Evolutionary conservation across 805 yeast species (phyloP), one percentile per base, ranked within the genome.

Genomic region (Danielia reshetovae): DNA sequence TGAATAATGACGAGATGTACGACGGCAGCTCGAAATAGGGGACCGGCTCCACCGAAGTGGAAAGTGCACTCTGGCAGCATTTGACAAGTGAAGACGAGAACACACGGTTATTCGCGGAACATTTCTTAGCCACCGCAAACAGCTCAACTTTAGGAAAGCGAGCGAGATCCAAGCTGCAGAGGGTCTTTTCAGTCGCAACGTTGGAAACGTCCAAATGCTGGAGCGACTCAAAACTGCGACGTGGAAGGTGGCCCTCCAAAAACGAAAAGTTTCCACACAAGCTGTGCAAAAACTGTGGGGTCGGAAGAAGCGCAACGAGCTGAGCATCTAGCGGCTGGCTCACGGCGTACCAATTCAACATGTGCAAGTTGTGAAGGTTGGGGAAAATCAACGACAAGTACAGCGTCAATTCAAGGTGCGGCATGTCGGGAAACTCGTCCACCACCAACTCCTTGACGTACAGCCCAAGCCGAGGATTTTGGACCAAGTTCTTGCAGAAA

Each of bases 391-490:
- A 19, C 11, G 7, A 15, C 29, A 42, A 35, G 30, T 27, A 35
- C 17, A 15, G 23, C 23, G 22, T 27, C 10, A 42, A 31, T 13
- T 44, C 50, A 24, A 32, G 34, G 19, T 33, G 29, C 2, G 47
- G 43, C 15, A 44, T 40, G 18, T 46, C 48, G 3, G 51, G 51
- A 29, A 42, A 28, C 14, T 30, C 27, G 24, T 30, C 35, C 12
- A 36, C 43, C 18, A 35, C 38, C 9, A 46, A 16, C 5, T 14
- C 18, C 17, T 29, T 31, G 4, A 46, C 18, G 22, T 25, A 17
- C 13, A 36, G 30, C 7, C 40, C 42, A 14, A 35, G 38, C 3
- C 21, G 36, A 7, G 40, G 40, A 10, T 36, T 27, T 7, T 27
- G 24, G 18, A 26, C 21, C 30, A 46, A 27, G 4, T 32, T 36